Conservation (phyloP, 768 basidiomycete genomes). For the Pholiota molesta region DNA sequence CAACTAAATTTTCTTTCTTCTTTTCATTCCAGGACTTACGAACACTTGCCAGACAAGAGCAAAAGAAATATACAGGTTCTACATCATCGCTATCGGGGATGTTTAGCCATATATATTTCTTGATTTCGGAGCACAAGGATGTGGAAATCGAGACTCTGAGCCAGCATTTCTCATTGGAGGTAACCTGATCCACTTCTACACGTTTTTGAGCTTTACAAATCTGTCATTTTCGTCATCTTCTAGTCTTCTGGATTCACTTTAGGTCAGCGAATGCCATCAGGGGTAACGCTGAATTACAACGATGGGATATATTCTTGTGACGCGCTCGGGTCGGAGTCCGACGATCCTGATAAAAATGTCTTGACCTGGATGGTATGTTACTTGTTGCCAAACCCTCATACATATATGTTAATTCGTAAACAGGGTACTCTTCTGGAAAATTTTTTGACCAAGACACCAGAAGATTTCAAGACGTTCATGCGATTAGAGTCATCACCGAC, state of each 20-base stretch:
- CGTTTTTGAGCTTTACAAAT: background rate
- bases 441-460: conserved; percentile 69
- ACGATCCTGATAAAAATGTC: conserved; percentile 62
- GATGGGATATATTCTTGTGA: conserved; percentile 74
- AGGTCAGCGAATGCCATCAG: conserved; percentile 77
- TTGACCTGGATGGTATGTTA: conserved; percentile 70
- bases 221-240: conserved; percentile 1
- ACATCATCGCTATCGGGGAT: conserved; percentile 89
- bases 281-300: conserved; percentile 65
- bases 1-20: background rate
- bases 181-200: conserved; percentile 31
- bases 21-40: conserved; percentile 58
- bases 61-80: conserved; percentile 75
- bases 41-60: conserved; percentile 57
- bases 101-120: conserved; percentile 85
- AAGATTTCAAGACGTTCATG: conserved; percentile 62
- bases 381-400: background rate
- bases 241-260: conserved; percentile 71
- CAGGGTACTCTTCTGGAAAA: conserved; percentile 92
- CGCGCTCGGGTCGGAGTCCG: conserved; percentile 44
- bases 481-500: conserved; percentile 38
- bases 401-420: background rate
- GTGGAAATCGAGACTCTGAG: conserved; percentile 69
- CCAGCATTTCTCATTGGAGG: conserved; percentile 59
- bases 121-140: conserved; percentile 71